Evolutionary conservation across 1,139 yeast genomes (phyloP).

Genomic region (Hanseniaspora gamundiae): DNA sequence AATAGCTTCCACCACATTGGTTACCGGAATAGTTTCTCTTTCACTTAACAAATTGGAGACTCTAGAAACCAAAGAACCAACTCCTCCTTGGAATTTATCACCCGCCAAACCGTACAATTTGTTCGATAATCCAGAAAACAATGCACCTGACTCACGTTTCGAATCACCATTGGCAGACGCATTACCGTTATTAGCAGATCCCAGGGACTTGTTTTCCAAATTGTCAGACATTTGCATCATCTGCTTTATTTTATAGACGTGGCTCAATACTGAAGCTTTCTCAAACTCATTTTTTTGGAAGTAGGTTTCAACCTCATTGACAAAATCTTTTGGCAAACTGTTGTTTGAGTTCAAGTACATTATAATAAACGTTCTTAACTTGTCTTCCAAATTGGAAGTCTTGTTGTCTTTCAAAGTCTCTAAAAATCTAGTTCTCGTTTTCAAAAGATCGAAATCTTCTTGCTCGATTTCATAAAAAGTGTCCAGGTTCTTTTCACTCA

Average conservation of each 20-base stretch:
- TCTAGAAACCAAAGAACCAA: slow-evolving; percentile 80
- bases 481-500: slow-evolving; percentile 77
- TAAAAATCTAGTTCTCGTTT: slow-evolving; percentile 46
- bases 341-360: slow-evolving; percentile 39
- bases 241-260: slow-evolving; percentile 73
- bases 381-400: slow-evolving; percentile 50
- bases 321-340: slow-evolving; percentile 51
- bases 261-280: slow-evolving; percentile 44
- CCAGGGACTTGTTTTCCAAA: background rate
- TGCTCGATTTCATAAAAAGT: slow-evolving; percentile 92
- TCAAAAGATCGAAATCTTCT: slow-evolving; percentile 43
- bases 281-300: slow-evolving; percentile 50
- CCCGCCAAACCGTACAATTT: slow-evolving; percentile 72
- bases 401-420: slow-evolving; percentile 38
- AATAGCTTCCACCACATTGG: slow-evolving; percentile 80
- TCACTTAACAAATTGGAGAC: slow-evolving; percentile 65
- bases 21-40: slow-evolving; percentile 75
- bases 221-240: slow-evolving; percentile 38
- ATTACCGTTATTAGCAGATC: slow-evolving; percentile 10
- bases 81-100: slow-evolving; percentile 64
- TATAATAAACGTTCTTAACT: slow-evolving; percentile 76
- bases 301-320: slow-evolving; percentile 51
- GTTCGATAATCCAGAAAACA: slow-evolving; percentile 65
- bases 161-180: slow-evolving; percentile 11
- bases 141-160: slow-evolving; percentile 27